A percentile compares a stretch with the other conserved stretches of the same genome.
Evolutionary conservation across 1,284 basidiomycete species (phyloP).

Genomic region (Leccinum pallidistipes): DNA sequence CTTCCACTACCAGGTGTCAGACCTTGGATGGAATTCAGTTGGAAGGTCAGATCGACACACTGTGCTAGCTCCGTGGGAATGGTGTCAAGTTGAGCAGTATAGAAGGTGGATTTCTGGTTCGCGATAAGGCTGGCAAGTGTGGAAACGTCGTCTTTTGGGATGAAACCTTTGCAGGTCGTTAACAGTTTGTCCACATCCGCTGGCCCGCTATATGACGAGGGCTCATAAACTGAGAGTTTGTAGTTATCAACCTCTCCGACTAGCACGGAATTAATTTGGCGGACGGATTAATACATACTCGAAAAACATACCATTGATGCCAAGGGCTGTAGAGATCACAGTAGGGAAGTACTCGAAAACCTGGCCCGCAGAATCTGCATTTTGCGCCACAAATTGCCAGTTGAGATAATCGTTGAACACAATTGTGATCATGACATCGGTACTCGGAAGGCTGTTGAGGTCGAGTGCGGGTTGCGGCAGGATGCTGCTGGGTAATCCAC

Average conservation of each 20-base stretch:
- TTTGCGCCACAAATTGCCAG: slow-evolving; percentile 62
- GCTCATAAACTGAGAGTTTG: slow-evolving; percentile 60
- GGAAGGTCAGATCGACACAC: slow-evolving; percentile 60
- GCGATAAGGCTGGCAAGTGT: slow-evolving; percentile 57
- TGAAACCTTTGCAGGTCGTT: slow-evolving; percentile 62
- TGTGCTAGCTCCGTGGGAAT: slow-evolving; percentile 51
- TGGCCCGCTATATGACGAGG: slow-evolving; percentile 48
- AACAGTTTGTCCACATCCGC: slow-evolving; percentile 47
- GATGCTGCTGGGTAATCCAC: slow-evolving; percentile 58
- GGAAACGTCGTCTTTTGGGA: slow-evolving; percentile 50
- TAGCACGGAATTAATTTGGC: slow-evolving; percentile 20
- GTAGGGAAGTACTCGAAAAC: slow-evolving; percentile 61
- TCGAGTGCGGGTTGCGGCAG: slow-evolving; percentile 44
- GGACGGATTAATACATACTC: slow-evolving; percentile 13
- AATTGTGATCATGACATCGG: slow-evolving; percentile 52
- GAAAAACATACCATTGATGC: slow-evolving; percentile 42
- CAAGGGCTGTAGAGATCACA: slow-evolving; percentile 51
- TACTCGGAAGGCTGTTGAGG: slow-evolving; percentile 32
- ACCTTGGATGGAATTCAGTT: slow-evolving; percentile 47
- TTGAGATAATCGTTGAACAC: slow-evolving; percentile 56
- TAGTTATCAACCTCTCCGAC: slow-evolving; percentile 50
- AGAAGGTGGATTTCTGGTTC: slow-evolving; percentile 56
- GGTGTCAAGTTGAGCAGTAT: slow-evolving; percentile 43
- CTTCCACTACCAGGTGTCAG: slow-evolving; percentile 34
- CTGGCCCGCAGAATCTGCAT: slow-evolving; percentile 51